These are phyloP conservation scores for Coccomyxa sp. DNA, from an alignment of 139 green algal species.

Conservation along the genomic window DNA sequence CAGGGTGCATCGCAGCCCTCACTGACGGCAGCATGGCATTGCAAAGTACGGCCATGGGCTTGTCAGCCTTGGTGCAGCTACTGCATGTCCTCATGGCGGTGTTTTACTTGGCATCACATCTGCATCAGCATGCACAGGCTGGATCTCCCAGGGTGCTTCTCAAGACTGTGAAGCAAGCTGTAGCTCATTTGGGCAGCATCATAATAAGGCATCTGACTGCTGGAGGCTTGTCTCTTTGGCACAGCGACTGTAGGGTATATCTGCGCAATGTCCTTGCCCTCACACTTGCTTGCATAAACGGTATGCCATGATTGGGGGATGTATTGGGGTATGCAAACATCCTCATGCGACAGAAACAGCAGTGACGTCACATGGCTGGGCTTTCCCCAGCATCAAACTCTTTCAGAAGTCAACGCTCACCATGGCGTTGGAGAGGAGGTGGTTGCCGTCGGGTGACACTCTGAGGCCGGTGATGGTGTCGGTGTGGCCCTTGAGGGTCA, in stretches of 20 bases:
- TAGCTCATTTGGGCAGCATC: too few relatives aligned
- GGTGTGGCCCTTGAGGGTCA: slow-evolving; percentile 69
- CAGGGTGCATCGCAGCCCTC: too few relatives aligned
- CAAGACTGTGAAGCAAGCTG: too few relatives aligned
- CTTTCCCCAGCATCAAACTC: background rate
- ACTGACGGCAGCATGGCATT: too few relatives aligned
- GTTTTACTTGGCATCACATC: slow-evolving; percentile 39
- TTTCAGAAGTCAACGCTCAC: background rate
- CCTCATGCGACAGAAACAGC: background rate
- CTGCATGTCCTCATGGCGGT: slow-evolving; percentile 85
- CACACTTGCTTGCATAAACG: background rate
- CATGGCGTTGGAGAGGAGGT: slow-evolving; percentile 95
- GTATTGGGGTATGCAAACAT: too few relatives aligned
- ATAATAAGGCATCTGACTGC: too few relatives aligned
- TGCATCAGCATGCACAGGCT: background rate
- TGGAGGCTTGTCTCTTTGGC: too few relatives aligned
- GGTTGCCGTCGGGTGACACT: slow-evolving; percentile 76
- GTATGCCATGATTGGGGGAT: background rate
- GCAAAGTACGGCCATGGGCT: background rate
- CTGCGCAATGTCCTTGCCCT: too few relatives aligned
- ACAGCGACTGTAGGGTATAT: too few relatives aligned
- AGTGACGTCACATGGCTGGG: background rate
- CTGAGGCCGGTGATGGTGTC: slow-evolving; percentile 82
- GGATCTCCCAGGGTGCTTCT: background rate
- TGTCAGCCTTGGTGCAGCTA: background rate